phyloP scores from a whole-genome alignment of 225 moss, liverwort and hornwort genomes.

The Neckera pumila region DNA sequence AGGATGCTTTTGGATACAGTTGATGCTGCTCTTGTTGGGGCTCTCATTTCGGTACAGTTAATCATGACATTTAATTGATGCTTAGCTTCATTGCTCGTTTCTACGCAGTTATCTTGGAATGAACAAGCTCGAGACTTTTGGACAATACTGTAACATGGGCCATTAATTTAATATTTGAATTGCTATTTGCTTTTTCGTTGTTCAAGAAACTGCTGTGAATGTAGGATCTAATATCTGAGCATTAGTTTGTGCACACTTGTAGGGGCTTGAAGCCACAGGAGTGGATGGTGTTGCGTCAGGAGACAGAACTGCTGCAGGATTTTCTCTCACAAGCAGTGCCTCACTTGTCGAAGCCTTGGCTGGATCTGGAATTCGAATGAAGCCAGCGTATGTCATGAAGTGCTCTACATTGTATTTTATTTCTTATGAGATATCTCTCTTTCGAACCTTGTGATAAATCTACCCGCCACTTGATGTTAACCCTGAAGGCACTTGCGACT shows the following conservation, averaged over 20 bases:
- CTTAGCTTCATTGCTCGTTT: not conserved
- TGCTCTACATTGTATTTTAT: not conserved
- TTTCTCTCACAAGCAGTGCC: slow-evolving; percentile 10
- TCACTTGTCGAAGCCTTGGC: slow-evolving; percentile 47
- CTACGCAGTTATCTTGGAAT: not conserved
- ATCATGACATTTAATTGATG: not conserved
- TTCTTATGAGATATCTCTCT: not conserved
- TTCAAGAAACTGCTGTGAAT: not conserved
- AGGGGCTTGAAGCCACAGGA: slow-evolving; percentile 26
- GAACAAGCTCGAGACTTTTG: not conserved
- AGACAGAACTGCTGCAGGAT: not conserved
- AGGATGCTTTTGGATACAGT: slow-evolving; percentile 53
- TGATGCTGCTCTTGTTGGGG: slow-evolving; percentile 58
- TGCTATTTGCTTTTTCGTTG: not conserved
- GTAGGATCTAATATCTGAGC: not conserved
- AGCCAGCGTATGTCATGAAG: slow-evolving; percentile 30
- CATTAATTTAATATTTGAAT: not conserved
- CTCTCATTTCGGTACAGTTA: slow-evolving; percentile 33
- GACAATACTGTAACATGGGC: not conserved
- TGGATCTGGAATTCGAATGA: slow-evolving; percentile 41
- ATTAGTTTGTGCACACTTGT: not conserved
- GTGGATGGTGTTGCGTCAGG: slow-evolving; percentile 7
- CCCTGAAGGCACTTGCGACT: not conserved
- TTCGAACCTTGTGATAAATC: not conserved
- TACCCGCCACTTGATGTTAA: not conserved